Percentiles rank a stretch among this genome's conserved stretches.
Evolutionary conservation across 2,329 filamentous ascomycete genomes (phyloP).

Genomic region (Uncinocarpus reesii): DNA sequence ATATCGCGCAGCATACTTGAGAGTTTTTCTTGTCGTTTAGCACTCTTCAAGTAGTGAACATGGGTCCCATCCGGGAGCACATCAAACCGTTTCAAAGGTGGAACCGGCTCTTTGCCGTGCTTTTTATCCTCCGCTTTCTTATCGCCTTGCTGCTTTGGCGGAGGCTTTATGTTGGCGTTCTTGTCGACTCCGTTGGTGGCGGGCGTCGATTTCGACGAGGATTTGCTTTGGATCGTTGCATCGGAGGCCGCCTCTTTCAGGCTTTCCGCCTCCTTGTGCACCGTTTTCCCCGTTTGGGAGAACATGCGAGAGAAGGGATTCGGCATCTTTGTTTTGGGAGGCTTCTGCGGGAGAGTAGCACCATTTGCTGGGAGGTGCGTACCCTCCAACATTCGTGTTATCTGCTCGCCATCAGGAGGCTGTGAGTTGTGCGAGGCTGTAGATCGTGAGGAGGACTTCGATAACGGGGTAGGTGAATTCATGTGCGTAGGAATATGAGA

Average conservation of each 20-base stretch:
- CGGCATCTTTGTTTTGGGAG: slow-evolving; percentile 35
- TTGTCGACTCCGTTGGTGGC: slow-evolving; percentile 3
- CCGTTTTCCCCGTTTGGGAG: slow-evolving; percentile 31
- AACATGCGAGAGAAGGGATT: slow-evolving; percentile 40
- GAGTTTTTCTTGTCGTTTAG: slow-evolving; percentile 87
- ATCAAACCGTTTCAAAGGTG: slow-evolving; percentile 45
- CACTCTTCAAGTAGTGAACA: slow-evolving; percentile 78
- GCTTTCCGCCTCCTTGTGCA: slow-evolving; percentile 26
- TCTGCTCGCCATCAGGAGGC: slow-evolving; percentile 22
- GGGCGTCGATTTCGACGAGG: not conserved
- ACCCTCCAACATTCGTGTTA: slow-evolving; percentile 38
- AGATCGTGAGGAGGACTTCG: slow-evolving; percentile 37
- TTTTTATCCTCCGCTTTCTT: slow-evolving; percentile 25
- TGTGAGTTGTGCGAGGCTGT: slow-evolving; percentile 32
- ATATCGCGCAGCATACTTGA: slow-evolving; percentile 82
- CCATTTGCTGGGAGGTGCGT: slow-evolving; percentile 26
- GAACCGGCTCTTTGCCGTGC: slow-evolving; percentile 25
- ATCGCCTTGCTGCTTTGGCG: slow-evolving; percentile 23
- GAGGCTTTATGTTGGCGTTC: slow-evolving; percentile 8
- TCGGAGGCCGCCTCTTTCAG: slow-evolving; percentile 22
- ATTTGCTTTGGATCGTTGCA: not conserved
- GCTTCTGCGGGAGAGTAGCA: slow-evolving; percentile 24
- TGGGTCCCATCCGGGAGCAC: slow-evolving; percentile 58
- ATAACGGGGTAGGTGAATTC: slow-evolving; percentile 34
- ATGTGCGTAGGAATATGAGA: slow-evolving; percentile 25